Conservation (phyloP, 2,329 filamentous ascomycete species). For the Cladosporium sp. region DNA sequence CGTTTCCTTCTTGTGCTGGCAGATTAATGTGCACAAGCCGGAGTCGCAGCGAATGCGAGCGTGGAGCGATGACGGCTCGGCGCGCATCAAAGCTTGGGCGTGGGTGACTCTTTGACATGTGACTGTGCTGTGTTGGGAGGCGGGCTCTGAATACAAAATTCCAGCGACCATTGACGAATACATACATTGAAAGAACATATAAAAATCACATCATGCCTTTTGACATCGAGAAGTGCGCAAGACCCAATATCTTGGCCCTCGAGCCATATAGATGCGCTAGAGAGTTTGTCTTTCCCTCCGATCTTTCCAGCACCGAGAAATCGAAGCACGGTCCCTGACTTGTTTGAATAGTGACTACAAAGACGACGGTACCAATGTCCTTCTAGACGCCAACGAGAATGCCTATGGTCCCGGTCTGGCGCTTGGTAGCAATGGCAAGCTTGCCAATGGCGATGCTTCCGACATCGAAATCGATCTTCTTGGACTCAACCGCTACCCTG, state of each 20-base stretch:
- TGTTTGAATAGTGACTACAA: constrained; percentile 72
- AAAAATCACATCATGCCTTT: constrained; percentile 41
- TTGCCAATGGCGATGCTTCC: constrained; percentile 46
- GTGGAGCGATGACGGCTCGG: constrained; percentile 6
- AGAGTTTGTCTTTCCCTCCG: constrained; percentile 44
- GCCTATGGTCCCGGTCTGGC: constrained; percentile 82
- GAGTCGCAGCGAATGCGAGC: constrained; percentile 4
- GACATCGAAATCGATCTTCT: constrained; percentile 70
- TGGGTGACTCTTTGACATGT: constrained; percentile 18
- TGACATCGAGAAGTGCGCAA: constrained; percentile 51
- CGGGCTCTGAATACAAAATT: neutral
- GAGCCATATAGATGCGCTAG: constrained; percentile 56
- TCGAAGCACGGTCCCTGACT: constrained; percentile 24
- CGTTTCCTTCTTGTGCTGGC: neutral
- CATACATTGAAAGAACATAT: neutral
- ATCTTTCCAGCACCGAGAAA: constrained; percentile 45
- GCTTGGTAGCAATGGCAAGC: constrained; percentile 49
- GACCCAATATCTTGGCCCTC: constrained; percentile 54
- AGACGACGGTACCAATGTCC: constrained; percentile 91
- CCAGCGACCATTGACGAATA: constrained; percentile 2
- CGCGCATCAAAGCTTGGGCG: constrained; percentile 1
- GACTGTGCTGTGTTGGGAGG: neutral
- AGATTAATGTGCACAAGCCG: constrained; percentile 1
- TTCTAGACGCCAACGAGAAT: constrained; percentile 98
- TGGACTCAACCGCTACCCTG: constrained; percentile 89